Conservation (phyloP, 2,329 filamentous ascomycete species). For the Pseudogymnoascus sp. region DNA sequence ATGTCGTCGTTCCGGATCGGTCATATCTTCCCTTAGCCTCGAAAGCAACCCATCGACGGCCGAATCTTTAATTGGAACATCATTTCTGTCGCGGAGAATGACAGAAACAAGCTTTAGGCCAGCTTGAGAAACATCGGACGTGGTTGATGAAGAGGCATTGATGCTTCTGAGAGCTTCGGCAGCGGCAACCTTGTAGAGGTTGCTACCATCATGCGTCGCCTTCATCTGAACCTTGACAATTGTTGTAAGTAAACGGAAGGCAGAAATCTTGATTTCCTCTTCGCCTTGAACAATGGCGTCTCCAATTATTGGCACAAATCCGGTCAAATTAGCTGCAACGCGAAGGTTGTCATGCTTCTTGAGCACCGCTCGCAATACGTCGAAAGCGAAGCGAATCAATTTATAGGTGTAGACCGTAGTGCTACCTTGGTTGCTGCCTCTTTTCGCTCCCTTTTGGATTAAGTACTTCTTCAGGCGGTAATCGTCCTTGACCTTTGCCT, state of each 20-base stretch:
- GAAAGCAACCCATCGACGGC: slow-evolving; percentile 76
- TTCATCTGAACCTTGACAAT: slow-evolving; percentile 76
- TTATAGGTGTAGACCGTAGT: slow-evolving; percentile 81
- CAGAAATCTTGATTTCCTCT: slow-evolving; percentile 86
- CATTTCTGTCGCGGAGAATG: slow-evolving; percentile 71
- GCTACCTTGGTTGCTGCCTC: slow-evolving; percentile 59
- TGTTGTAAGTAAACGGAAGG: slow-evolving; percentile 74
- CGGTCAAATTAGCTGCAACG: slow-evolving; percentile 69
- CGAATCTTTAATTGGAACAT: slow-evolving; percentile 67
- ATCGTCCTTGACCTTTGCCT: slow-evolving; percentile 47
- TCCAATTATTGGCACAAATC: slow-evolving; percentile 82
- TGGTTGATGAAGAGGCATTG: slow-evolving; percentile 67
- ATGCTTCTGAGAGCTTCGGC: slow-evolving; percentile 79
- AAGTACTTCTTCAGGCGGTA: slow-evolving; percentile 64
- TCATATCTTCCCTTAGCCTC: slow-evolving; percentile 78
- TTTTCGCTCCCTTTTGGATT: slow-evolving; percentile 70
- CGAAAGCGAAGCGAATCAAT: slow-evolving; percentile 77
- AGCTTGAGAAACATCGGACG: slow-evolving; percentile 76
- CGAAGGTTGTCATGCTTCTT: slow-evolving; percentile 77
- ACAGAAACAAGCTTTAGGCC: slow-evolving; percentile 82
- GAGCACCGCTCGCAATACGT: slow-evolving; percentile 75
- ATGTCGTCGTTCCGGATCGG: slow-evolving; percentile 85
- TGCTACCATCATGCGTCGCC: slow-evolving; percentile 54
- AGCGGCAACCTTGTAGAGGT: slow-evolving; percentile 66
- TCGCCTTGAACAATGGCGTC: slow-evolving; percentile 77